Evolutionary conservation across 1,139 yeast genomes (phyloP).

Genomic region (Zhuliangozyma parablackwelliae): DNA sequence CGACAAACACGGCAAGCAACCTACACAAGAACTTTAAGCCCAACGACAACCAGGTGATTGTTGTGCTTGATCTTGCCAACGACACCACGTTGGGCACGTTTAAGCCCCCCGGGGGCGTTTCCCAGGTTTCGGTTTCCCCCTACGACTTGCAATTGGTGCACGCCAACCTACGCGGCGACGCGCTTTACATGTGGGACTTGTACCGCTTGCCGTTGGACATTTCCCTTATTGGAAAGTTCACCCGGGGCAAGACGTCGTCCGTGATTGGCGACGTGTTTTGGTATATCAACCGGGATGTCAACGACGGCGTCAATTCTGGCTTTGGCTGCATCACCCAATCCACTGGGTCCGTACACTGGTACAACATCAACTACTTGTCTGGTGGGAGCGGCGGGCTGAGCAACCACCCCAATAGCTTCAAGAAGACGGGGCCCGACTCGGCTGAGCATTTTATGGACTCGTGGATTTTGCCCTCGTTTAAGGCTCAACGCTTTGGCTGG

Average conservation of each 20-base stretch:
- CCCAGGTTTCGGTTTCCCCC: slow-evolving; percentile 58
- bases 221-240: slow-evolving; percentile 54
- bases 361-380: slow-evolving; percentile 38
- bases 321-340: slow-evolving; percentile 53
- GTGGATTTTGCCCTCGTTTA: slow-evolving; percentile 38
- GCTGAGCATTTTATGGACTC: slow-evolving; percentile 22
- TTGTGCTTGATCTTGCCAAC: slow-evolving; percentile 44
- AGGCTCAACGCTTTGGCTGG: slow-evolving; percentile 28
- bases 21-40: slow-evolving; percentile 22
- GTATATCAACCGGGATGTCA: slow-evolving; percentile 29
- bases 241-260: slow-evolving; percentile 63
- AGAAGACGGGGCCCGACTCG: slow-evolving; percentile 8
- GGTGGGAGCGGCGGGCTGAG: slow-evolving; percentile 23
- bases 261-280: slow-evolving; percentile 49
- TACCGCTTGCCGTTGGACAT: slow-evolving; percentile 50
- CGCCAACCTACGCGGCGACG: slow-evolving; percentile 59
- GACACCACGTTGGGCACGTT: slow-evolving; percentile 47
- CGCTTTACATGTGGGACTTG: slow-evolving; percentile 61
- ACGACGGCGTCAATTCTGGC: slow-evolving; percentile 35
- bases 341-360: slow-evolving; percentile 66
- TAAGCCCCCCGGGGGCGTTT: slow-evolving; percentile 60
- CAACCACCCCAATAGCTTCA: slow-evolving; percentile 18
- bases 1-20: slow-evolving; percentile 29
- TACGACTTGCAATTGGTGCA: slow-evolving; percentile 58
- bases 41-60: slow-evolving; percentile 32